Evolutionary conservation across 805 yeast species (phyloP), one percentile per base, ranked within the genome.

Genomic region (Yamadazyma philogaea): DNA sequence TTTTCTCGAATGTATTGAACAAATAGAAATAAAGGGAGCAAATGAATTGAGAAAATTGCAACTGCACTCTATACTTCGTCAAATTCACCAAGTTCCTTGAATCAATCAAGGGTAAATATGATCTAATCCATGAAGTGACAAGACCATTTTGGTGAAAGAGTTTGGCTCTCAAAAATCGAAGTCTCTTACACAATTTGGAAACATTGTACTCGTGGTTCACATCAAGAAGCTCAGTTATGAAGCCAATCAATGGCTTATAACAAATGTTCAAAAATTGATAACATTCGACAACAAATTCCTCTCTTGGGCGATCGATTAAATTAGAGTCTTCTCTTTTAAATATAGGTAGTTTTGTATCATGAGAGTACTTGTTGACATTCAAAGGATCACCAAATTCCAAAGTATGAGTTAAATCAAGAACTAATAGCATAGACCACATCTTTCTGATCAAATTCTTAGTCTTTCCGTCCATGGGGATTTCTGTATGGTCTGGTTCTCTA

Each of bases 401-500:
- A 51, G 63, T 14, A 54, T 50, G 48, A 20, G 30, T 40, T 43
- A 62, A 46, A 52, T 68, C 73, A 37, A 51, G 47, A 8, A 57
- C 46, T 24, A 55, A 46, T 26, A 68, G 50, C 38, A 52, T 56
- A 26, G 51, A 58, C 75, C 75, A 69, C 28, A 66, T 59, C 40
- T 68, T 68, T 40, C 75, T 50, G 36, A 59, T 46, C 26, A 68
- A 46, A 40, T 65, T 58, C 50, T 55, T 46, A 37, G 56, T 56
- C 11, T 52, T 46, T n/a, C 46, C 46, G 49, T 78, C 78, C 27
- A 36, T 34, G n/a, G 31, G 16, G 7, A 31, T 14, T 6, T 22
- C 26, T 7, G 34, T 30, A 35, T 67, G 66, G 39, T 70, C 71
- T 1, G 88, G 87, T 49, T 83, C 88, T 53, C 88, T 68, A 54